Conservation (phyloP, 805 yeast genomes). For the Blastobotrys terrestris region DNA sequence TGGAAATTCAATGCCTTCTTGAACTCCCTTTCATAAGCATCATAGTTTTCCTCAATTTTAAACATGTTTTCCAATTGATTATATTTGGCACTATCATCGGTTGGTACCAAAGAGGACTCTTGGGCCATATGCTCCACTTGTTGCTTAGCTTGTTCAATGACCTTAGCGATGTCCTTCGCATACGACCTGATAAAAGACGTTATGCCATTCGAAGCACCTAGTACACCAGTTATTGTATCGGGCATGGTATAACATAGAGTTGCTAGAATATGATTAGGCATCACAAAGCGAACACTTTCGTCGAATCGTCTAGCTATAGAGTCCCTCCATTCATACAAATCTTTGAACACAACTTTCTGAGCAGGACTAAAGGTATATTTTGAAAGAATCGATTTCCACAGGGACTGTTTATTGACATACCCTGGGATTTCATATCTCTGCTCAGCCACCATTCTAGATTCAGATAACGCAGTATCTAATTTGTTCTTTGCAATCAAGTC, state of each 20-base stretch:
- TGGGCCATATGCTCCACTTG: conserved; percentile 6
- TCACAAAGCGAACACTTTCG: conserved; percentile 75
- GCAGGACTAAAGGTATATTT: conserved; percentile 59
- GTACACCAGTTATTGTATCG: conserved; percentile 39
- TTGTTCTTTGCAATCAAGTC: conserved; percentile 47
- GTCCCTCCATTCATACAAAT: conserved; percentile 81
- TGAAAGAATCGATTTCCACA: conserved; percentile 51
- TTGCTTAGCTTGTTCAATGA: conserved; percentile 36
- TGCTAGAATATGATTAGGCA: conserved; percentile 74
- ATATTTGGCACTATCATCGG: not conserved
- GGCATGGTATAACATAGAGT: conserved; percentile 57
- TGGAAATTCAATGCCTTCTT: conserved; percentile 3
- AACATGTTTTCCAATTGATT: conserved; percentile 4
- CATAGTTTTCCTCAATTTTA: conserved; percentile 3
- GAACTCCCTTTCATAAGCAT: conserved; percentile 5
- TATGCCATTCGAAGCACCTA: conserved; percentile 26
- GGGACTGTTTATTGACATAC: conserved; percentile 36
- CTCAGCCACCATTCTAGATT: conserved; percentile 72
- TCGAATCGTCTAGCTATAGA: conserved; percentile 63
- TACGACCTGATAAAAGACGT: conserved; percentile 53
- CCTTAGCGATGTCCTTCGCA: conserved; percentile 51
- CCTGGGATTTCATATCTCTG: conserved; percentile 77
- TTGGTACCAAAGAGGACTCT: not conserved
- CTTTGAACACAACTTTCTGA: conserved; percentile 50
- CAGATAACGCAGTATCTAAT: conserved; percentile 48